phyloP scores from a whole-genome alignment of 306 rosid species.

The Hippophae rhamnoides region DNA sequence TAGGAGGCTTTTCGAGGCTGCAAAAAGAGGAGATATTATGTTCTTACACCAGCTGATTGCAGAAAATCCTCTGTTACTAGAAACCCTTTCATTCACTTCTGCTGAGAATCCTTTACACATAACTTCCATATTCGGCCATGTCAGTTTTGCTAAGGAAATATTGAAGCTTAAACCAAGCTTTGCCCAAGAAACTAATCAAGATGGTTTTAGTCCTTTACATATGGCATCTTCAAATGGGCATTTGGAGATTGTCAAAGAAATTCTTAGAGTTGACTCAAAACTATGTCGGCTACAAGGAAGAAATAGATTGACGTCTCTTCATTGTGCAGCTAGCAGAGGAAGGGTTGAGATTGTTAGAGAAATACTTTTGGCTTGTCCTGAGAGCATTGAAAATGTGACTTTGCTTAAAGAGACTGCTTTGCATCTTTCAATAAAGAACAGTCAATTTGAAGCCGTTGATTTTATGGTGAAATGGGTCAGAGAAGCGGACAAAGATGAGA shows the following conservation, averaged over 20 bases:
- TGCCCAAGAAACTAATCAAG: slow-evolving; percentile 12
- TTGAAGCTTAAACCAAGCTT: slow-evolving; percentile 14
- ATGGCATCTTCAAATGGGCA: slow-evolving; percentile 22
- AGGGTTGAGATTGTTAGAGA: slow-evolving; percentile 17
- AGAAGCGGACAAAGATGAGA: slow-evolving; percentile 7
- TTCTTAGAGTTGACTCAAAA: slow-evolving; percentile 13
- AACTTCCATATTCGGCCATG: too few relatives aligned
- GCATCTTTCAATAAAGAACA: slow-evolving; percentile 23
- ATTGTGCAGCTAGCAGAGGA: slow-evolving; percentile 25
- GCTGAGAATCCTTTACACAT: too few relatives aligned
- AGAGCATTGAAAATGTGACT: slow-evolving; percentile 20
- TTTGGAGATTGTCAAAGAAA: slow-evolving; percentile 22
- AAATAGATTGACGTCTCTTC: slow-evolving; percentile 25
- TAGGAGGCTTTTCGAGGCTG: too few relatives aligned
- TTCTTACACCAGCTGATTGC: too few relatives aligned
- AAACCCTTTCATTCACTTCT: too few relatives aligned
- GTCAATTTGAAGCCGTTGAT: slow-evolving; percentile 17
- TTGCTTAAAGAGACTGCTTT: slow-evolving; percentile 16
- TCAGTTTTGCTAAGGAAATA: too few relatives aligned
- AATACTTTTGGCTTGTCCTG: slow-evolving; percentile 22
- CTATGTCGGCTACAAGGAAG: slow-evolving; percentile 24
- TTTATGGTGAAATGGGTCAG: slow-evolving; percentile 9
- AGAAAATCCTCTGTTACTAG: too few relatives aligned
- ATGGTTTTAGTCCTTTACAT: slow-evolving; percentile 24
- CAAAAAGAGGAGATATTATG: too few relatives aligned